Conservation (phyloP, 257 asterid genomes). For the Capsicum baccatum region DNA sequence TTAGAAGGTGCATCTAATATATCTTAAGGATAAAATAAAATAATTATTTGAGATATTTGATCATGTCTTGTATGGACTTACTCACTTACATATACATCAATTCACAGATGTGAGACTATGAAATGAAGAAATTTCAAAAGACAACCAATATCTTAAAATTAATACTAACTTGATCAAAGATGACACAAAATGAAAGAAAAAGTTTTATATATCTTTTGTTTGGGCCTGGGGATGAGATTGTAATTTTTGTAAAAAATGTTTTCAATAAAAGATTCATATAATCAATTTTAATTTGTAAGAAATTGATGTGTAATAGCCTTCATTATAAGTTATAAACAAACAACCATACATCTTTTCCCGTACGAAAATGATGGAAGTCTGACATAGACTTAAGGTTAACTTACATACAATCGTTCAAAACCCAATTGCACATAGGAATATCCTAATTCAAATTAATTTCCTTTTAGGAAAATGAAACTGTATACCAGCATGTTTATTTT, state of each 20-base stretch:
- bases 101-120: background rate
- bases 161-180: background rate
- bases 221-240: background rate
- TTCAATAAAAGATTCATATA: background rate
- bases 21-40: background rate
- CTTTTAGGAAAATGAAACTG: background rate
- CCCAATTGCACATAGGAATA: background rate
- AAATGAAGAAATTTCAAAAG: background rate
- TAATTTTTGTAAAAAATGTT: background rate
- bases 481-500: background rate
- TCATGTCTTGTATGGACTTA: background rate
- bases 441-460: background rate
- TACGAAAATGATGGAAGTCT: background rate
- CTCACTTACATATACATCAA: background rate
- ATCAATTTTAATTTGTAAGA: background rate
- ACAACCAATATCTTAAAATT: background rate
- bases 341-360: background rate
- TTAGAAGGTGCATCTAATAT: background rate
- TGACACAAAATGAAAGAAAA: too few relatives aligned
- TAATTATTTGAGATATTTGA: background rate
- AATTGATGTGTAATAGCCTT: background rate
- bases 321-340: background rate
- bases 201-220: background rate
- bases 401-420: background rate
- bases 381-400: background rate